Evolutionary conservation across 1,284 basidiomycete species (phyloP).

Genomic region (Cryptococcus wingfieldii): DNA sequence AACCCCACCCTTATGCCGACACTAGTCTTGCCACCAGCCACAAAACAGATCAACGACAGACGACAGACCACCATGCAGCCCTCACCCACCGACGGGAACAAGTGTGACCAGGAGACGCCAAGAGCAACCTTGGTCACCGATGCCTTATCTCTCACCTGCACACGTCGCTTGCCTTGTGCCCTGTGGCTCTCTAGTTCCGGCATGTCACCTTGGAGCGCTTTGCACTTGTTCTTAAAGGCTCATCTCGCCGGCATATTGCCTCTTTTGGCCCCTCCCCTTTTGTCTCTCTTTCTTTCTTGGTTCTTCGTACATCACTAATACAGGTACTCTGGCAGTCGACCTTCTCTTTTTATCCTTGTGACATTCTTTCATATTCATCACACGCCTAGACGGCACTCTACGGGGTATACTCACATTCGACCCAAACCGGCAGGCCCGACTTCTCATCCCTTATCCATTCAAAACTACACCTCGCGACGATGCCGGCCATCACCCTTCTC

Average conservation of each 20-base stretch:
- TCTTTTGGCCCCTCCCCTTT: no score
- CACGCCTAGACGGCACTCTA: not conserved
- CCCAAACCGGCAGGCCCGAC: constrained; percentile 4
- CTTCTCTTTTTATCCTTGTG: not conserved
- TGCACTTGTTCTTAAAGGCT: not conserved
- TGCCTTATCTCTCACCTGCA: not conserved
- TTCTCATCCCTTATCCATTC: not conserved
- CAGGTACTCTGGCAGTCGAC: not conserved
- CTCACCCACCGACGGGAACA: no score
- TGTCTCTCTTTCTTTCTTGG: no score
- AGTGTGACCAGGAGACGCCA: no score
- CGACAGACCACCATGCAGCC: not conserved
- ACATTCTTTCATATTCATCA: not conserved
- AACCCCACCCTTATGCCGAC: no score
- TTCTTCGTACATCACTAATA: no score
- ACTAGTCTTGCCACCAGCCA: no score
- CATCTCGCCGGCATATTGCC: no score
- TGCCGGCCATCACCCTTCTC: constrained; percentile 5
- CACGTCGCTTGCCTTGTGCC: no score
- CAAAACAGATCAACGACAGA: not conserved
- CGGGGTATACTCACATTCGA: not conserved
- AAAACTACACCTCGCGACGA: not conserved
- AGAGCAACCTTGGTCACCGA: not conserved
- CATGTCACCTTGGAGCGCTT: not conserved
- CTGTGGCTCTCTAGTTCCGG: not conserved